These are phyloP conservation scores for Aspergillus hortae DNA, from an alignment of 2,329 filamentous ascomycete species.

Conservation along the genomic window DNA sequence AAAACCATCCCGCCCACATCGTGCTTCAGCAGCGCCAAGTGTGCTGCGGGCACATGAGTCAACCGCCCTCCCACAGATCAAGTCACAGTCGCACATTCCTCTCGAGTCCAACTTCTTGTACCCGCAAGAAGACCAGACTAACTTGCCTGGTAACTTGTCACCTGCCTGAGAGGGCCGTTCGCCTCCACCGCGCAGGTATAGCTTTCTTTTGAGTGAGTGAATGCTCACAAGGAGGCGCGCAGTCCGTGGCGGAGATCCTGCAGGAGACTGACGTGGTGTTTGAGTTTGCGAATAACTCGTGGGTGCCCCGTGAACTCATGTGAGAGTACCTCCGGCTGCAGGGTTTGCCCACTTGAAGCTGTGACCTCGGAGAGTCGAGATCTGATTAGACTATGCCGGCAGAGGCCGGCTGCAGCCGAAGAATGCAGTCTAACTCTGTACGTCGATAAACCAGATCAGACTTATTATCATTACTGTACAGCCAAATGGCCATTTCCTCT, in stretches of 20 bases:
- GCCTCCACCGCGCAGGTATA: conserved; percentile 31
- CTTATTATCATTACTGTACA: too few relatives aligned
- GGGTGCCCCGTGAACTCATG: conserved; percentile 20
- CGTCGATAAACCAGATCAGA: too few relatives aligned
- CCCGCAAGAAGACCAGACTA: neutral
- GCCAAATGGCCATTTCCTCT: too few relatives aligned
- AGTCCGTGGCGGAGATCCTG: neutral
- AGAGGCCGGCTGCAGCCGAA: too few relatives aligned
- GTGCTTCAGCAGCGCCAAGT: neutral
- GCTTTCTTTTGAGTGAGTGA: neutral
- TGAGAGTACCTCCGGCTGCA: conserved; percentile 9
- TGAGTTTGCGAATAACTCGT: neutral
- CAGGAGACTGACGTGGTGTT: neutral
- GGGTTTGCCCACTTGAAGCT: neutral
- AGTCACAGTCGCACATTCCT: neutral
- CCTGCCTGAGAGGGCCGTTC: neutral
- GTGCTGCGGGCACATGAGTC: neutral
- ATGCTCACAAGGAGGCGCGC: neutral
- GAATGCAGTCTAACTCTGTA: too few relatives aligned
- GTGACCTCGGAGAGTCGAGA: neutral
- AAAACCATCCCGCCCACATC: neutral
- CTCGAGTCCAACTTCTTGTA: neutral
- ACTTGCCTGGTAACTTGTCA: neutral
- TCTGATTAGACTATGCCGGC: neutral
- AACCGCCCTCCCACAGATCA: neutral